These are phyloP conservation scores for Daphne laureola DNA, from an alignment of 441 rosid genomes.

Conservation along the genomic window DNA sequence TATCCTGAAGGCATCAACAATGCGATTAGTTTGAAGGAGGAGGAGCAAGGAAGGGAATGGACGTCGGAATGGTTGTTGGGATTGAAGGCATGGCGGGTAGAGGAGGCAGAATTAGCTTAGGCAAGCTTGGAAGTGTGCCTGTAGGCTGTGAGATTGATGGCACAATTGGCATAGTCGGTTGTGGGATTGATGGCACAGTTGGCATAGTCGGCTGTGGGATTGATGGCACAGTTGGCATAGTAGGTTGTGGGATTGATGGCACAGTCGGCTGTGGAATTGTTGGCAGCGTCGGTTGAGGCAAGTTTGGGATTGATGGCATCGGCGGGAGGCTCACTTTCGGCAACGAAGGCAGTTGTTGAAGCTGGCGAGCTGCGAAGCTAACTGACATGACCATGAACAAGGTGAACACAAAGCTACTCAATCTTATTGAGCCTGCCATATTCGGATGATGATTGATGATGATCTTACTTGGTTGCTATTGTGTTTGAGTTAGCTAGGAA, in stretches of 20 bases:
- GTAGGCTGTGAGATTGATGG: slow-evolving; percentile 1
- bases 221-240: too few species aligned
- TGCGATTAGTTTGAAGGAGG: slow-evolving; percentile 12
- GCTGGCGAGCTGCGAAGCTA: slow-evolving; percentile 22
- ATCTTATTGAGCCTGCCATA: too few species aligned
- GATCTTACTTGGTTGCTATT: too few species aligned
- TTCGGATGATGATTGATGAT: too few species aligned
- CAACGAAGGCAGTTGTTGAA: slow-evolving; percentile 15
- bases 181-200: slow-evolving; percentile 14
- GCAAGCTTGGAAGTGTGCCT: slow-evolving; percentile 4
- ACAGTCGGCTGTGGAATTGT: too few species aligned
- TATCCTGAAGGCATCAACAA: too few species aligned
- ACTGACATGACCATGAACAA: slow-evolving; percentile 12
- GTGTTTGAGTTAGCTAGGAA: too few species aligned
- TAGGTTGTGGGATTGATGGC: too few species aligned
- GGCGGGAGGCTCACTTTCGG: slow-evolving; percentile 10
- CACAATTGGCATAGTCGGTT: slow-evolving; percentile 8
- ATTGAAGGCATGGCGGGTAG: slow-evolving; percentile 14
- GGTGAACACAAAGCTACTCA: slow-evolving; percentile 1
- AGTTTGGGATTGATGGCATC: too few species aligned
- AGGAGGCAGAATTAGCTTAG: slow-evolving; percentile 13
- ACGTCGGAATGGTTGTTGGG: slow-evolving; percentile 6
- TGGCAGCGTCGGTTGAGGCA: too few species aligned
- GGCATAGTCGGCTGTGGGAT: neutral
- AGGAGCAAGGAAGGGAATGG: slow-evolving; percentile 21